Evolutionary conservation across 495 filamentous ascomycete genomes (phyloP).

Genomic region (Immersiella caudata): DNA sequence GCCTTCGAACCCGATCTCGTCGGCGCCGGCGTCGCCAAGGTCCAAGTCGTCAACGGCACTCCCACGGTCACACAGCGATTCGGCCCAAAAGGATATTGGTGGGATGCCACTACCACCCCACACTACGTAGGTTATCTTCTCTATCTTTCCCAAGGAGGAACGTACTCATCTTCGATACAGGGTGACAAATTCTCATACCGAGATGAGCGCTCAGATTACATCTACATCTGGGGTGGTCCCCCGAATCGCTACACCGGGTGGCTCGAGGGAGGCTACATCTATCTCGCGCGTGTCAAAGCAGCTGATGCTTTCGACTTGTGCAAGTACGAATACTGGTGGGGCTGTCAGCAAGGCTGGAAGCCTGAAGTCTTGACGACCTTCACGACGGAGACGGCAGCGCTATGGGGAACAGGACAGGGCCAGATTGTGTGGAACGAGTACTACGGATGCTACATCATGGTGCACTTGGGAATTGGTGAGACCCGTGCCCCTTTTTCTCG

Average conservation of each 20-base stretch:
- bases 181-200: constrained; percentile 43
- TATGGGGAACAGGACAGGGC: constrained; percentile 39
- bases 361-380: constrained; percentile 30
- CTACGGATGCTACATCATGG: constrained; percentile 37
- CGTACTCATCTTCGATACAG: no score
- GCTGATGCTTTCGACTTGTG: constrained; percentile 37
- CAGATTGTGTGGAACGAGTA: constrained; percentile 38
- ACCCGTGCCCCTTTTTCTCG: not conserved
- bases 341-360: constrained; percentile 36
- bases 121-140: constrained; percentile 24
- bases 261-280: constrained; percentile 34
- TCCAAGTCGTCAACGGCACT: constrained; percentile 33
- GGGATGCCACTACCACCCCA: constrained; percentile 28
- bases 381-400: constrained; percentile 33
- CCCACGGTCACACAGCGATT: constrained; percentile 40
- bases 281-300: constrained; percentile 40
- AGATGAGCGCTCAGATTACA: constrained; percentile 38
- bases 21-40: constrained; percentile 40
- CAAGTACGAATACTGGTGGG: constrained; percentile 46
- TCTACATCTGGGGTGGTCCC: constrained; percentile 41
- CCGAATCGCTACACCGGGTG: constrained; percentile 31
- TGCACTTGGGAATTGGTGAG: constrained; percentile 36
- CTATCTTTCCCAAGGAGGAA: no score
- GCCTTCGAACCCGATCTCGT: constrained; percentile 33
- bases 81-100: constrained; percentile 40